Base-by-base conservation (phyloP, 257 asterid species). In the Datura wrightii region DNA sequence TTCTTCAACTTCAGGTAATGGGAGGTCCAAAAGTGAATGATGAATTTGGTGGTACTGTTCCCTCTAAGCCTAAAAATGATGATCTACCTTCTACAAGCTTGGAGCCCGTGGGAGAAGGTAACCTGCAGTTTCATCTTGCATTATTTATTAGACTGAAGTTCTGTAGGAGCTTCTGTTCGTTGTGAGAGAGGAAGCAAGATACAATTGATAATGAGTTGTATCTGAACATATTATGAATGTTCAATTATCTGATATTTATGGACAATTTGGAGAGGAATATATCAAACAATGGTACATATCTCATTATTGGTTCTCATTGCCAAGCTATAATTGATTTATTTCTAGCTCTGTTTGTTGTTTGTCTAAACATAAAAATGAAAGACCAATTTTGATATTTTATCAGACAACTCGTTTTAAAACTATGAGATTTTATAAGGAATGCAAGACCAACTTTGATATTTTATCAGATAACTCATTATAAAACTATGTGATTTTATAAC, bases 1-100 rank as follows among this genome's bases (percentile, higher is more conserved):
- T 83, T 58, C 18, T 24, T 41, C 19, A 79, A 76, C 85, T 88
- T 84, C 88, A 93, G 94, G 86, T 58, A 9, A 55, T 83, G 72
- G 94, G 89, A 79, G 89, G 87, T 88, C 81, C 90, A 76, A 81
- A 88, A 69, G 86, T 92, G 86, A 90, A 79, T 16, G 95, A 91
- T 83, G 92, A 90, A 86, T 87, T 89, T 87, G 90, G 87, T 79
- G 89, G 87, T 83, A 94, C 98, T 54, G 94, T 94, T 90, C 98
- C 97, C 60, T 91, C 99, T 85, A 93, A 89, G 86, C 92, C 85
- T 72, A 92, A 79, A 78, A 91, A 90, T 83, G 91, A 87, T 82
- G 54, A 89, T 83, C 89, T 69, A 79, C 85, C 80, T 74, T 56
- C 91, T 66, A 84, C 65, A 86, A 86, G 83, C 63, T 82, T 74